Base-by-base conservation (phyloP, 108 stramenopile genomes). In the Skeletonema menzelii region DNA sequence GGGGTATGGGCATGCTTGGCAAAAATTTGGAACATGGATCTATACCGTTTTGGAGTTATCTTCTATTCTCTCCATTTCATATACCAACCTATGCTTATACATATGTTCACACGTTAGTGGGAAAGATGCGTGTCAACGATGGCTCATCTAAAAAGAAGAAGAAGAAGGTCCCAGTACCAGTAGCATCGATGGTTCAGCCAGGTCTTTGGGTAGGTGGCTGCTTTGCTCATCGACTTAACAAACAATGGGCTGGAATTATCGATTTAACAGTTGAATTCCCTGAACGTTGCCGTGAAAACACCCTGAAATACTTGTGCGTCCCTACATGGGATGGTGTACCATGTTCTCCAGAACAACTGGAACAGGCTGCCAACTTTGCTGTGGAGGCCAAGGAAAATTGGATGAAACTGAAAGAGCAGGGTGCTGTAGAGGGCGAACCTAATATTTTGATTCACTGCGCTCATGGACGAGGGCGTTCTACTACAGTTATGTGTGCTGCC, bases 201-300 rank as follows among this genome's bases (percentile, higher is more conserved):
- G 95, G 95, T 24, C 93, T 92, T 88, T 95, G 89, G 88, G 85
- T 95, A 30, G 95, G 95, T 27, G 91, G 94, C 37, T 90, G 90
- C 73, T 85, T 92, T 69, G 84, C 82, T 22, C 68, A 95, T 70
- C 81, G 88, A 73, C 83, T 95, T 15, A 67, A 86, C 59, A 91
- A 82, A 71, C 74, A 90, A 17, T 95, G 91, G 91, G 91, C 86
- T 6, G 89, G 91, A 7, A 81, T 93, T 22, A 79, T 95, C 40
- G 95, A 95, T 74, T 64, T 91, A 35, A 95, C 95, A 6, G 95
- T 95, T 10, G 95, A 95, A 67, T 95, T 95, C 65, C 92, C 92
- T 4, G 95, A 95, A 62, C 53, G 47, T 19, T 91, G 90, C 57
- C 74, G 83, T 37, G 69, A 86, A 27, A 44, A 76, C 28, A 91